phyloP scores from a whole-genome alignment of 345 rosid genomes.

The Brassica incana region DNA sequence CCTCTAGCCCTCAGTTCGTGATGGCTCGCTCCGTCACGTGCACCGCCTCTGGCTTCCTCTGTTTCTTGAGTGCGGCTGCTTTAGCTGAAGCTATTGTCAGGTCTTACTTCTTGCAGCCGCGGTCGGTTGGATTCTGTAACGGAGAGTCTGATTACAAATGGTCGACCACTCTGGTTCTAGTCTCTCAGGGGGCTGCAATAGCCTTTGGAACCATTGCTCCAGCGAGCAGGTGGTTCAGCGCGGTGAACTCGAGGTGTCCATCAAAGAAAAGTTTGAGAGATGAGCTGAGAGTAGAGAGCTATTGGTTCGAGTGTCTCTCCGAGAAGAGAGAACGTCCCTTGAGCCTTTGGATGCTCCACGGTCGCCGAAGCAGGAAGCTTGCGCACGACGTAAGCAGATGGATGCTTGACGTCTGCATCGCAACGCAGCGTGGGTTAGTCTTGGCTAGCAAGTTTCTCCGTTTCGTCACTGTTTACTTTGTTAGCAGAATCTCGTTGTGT shows the following conservation, averaged over 20 bases:
- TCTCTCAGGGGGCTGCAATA: slow-evolving; percentile 60
- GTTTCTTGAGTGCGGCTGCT: slow-evolving; percentile 56
- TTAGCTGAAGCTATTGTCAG: slow-evolving; percentile 69
- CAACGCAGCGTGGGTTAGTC: slow-evolving; percentile 60
- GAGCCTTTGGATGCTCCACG: slow-evolving; percentile 29
- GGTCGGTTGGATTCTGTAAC: slow-evolving; percentile 57
- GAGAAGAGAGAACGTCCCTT: slow-evolving; percentile 73
- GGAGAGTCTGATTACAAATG: slow-evolving; percentile 85
- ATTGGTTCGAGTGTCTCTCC: slow-evolving; percentile 59
- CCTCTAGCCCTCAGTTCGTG: slow-evolving; percentile 83
- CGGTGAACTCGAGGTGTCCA: slow-evolving; percentile 62
- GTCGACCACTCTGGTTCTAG: slow-evolving; percentile 57
- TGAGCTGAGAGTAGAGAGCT: slow-evolving; percentile 56
- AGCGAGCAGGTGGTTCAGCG: slow-evolving; percentile 68
- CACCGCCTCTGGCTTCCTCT: slow-evolving; percentile 74
- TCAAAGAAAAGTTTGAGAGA: slow-evolving; percentile 26
- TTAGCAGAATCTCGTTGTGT: slow-evolving; percentile 40
- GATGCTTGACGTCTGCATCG: slow-evolving; percentile 49
- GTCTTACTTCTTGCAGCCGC: slow-evolving; percentile 53
- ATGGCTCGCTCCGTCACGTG: slow-evolving; percentile 79
- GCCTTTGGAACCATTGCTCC: slow-evolving; percentile 75
- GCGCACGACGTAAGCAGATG: slow-evolving; percentile 38
- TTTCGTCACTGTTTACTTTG: slow-evolving; percentile 47
- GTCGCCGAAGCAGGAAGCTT: slow-evolving; percentile 53
- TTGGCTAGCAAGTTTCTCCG: slow-evolving; percentile 61